Percentiles rank a stretch among this genome's conserved stretches.
Conservation (phyloP, 768 basidiomycete species). For the Gyrodon lividus region DNA sequence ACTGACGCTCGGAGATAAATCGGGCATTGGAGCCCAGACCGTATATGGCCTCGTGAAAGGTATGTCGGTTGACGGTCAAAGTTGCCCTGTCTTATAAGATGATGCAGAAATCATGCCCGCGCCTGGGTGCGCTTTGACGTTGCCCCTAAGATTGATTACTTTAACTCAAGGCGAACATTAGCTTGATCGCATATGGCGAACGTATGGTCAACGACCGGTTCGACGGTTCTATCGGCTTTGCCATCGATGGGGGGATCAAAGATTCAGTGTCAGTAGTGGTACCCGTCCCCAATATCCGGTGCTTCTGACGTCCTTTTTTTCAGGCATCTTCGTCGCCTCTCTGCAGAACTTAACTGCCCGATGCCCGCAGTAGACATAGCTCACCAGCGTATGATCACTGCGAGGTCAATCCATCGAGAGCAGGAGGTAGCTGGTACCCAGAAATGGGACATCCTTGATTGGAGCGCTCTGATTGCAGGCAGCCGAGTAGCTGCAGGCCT, state of each 20-base stretch:
- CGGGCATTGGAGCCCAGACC: constrained; percentile 68
- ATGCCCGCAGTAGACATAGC: constrained; percentile 74
- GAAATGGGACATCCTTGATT: constrained; percentile 66
- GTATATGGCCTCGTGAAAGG: constrained; percentile 61
- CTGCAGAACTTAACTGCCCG: constrained; percentile 61
- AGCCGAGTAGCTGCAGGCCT: constrained; percentile 74
- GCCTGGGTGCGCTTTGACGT: constrained; percentile 42
- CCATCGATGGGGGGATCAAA: constrained; percentile 85
- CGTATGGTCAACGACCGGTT: constrained; percentile 76
- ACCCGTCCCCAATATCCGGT: not conserved
- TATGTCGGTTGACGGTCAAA: constrained; percentile 18
- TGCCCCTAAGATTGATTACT: not conserved
- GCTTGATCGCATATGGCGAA: constrained; percentile 55
- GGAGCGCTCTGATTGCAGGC: constrained; percentile 80
- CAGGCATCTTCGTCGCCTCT: constrained; percentile 69
- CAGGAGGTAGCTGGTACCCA: constrained; percentile 44
- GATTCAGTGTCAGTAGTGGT: constrained; percentile 57
- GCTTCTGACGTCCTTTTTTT: constrained; percentile 5
- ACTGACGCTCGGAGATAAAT: constrained; percentile 83
- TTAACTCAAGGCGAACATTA: constrained; percentile 22
- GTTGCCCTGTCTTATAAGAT: constrained; percentile 13
- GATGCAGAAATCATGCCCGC: constrained; percentile 64
- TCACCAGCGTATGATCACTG: constrained; percentile 76
- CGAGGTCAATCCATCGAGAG: constrained; percentile 65
- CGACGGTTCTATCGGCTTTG: constrained; percentile 71